Evolutionary conservation across 495 filamentous ascomycete genomes (phyloP).

Genomic region (Trichocladium antarcticum): DNA sequence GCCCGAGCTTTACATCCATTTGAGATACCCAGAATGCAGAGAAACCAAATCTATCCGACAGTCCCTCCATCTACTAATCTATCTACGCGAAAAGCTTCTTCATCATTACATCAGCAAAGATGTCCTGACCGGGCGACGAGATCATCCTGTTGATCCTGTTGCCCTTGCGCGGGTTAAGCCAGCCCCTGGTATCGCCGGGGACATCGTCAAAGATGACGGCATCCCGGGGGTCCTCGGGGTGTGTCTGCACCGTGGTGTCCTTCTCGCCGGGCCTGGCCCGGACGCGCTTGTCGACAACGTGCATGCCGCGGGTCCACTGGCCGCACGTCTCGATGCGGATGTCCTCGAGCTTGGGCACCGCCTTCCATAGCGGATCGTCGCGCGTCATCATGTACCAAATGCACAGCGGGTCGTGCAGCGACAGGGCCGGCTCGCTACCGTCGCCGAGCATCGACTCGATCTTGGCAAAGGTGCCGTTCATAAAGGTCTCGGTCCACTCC

Average conservation of each 20-base stretch:
- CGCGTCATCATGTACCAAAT: slow-evolving; percentile 73
- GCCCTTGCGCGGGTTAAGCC: slow-evolving; percentile 57
- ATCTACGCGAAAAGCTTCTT: slow-evolving; percentile 36
- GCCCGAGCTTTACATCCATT: slow-evolving; percentile 6
- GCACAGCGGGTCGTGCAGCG: slow-evolving; percentile 78
- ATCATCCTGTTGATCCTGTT: slow-evolving; percentile 69
- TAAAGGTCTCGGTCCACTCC: slow-evolving; percentile 68
- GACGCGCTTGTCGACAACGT: slow-evolving; percentile 64
- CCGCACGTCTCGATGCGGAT: slow-evolving; percentile 78
- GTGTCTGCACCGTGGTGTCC: slow-evolving; percentile 34
- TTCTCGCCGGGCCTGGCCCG: slow-evolving; percentile 46
- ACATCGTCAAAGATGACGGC: slow-evolving; percentile 27
- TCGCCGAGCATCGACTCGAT: slow-evolving; percentile 50
- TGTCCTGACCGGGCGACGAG: slow-evolving; percentile 43
- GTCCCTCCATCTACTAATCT: neutral
- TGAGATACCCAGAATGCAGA: slow-evolving; percentile 14
- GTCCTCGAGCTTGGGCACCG: slow-evolving; percentile 46
- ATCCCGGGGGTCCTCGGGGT: slow-evolving; percentile 24
- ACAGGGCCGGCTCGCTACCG: slow-evolving; percentile 47
- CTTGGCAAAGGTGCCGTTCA: slow-evolving; percentile 64
- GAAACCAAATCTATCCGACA: neutral
- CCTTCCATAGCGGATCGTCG: slow-evolving; percentile 40
- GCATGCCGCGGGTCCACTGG: slow-evolving; percentile 92
- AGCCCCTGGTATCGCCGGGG: slow-evolving; percentile 55
- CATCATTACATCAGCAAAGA: slow-evolving; percentile 40